These are phyloP conservation scores for Saccharomycopsis sp. DNA, from an alignment of 805 yeast species.

Conservation along the genomic window DNA sequence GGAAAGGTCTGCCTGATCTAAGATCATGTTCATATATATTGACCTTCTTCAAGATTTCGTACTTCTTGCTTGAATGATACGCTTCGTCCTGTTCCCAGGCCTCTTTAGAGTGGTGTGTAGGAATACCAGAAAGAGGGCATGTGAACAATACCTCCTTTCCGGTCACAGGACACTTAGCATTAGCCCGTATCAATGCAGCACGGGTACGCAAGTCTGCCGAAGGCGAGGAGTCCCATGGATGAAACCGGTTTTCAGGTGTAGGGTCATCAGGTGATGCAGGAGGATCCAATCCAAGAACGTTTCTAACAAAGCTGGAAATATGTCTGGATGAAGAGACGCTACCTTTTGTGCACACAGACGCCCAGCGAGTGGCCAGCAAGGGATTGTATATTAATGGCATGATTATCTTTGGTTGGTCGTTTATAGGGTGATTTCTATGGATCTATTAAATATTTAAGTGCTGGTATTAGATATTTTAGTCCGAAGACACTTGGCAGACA, in stretches of 20 bases:
- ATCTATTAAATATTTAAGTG: background rate
- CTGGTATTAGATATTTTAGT: background rate
- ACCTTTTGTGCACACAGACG: slow-evolving; percentile 21
- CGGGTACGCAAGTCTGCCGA: slow-evolving; percentile 79
- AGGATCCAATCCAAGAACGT: slow-evolving; percentile 52
- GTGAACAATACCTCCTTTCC: slow-evolving; percentile 70
- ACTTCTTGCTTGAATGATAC: slow-evolving; percentile 61
- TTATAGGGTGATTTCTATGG: background rate
- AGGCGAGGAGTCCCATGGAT: slow-evolving; percentile 91
- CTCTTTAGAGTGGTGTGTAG: slow-evolving; percentile 85
- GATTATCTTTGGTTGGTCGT: background rate
- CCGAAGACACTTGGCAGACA: too few relatives aligned
- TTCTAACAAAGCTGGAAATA: slow-evolving; percentile 35
- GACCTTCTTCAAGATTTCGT: slow-evolving; percentile 74
- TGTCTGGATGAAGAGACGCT: background rate
- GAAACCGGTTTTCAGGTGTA: slow-evolving; percentile 65
- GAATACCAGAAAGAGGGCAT: slow-evolving; percentile 92
- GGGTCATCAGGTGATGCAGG: slow-evolving; percentile 63
- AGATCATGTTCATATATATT: slow-evolving; percentile 93
- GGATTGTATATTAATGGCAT: background rate
- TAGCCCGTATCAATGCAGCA: slow-evolving; percentile 83
- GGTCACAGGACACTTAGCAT: slow-evolving; percentile 89
- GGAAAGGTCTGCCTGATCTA: slow-evolving; percentile 88
- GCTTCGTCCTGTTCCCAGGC: slow-evolving; percentile 81
- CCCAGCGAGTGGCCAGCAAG: background rate